These are phyloP conservation scores for Gardenia jasminoides DNA, from an alignment of 257 asterid species.

Conservation along the genomic window DNA sequence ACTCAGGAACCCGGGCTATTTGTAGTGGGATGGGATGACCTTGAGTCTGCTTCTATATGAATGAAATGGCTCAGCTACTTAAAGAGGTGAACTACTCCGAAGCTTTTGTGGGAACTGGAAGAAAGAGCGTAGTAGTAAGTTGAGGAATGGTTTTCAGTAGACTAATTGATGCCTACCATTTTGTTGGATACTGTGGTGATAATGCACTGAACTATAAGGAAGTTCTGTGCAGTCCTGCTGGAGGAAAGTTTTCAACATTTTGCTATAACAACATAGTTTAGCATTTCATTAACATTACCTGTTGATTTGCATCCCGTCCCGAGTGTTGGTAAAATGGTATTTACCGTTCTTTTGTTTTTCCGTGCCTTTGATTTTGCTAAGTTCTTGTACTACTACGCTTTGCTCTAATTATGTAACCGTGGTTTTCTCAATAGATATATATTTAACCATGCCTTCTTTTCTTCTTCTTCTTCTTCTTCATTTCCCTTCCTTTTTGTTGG, in stretches of 20 bases:
- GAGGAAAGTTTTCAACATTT: background rate
- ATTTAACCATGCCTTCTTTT: too few relatives aligned
- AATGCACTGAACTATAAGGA: background rate
- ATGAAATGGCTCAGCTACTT: background rate
- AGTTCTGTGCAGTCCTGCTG: background rate
- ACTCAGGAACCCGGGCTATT: background rate
- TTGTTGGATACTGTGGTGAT: background rate
- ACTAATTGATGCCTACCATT: background rate
- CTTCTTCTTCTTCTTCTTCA: too few relatives aligned
- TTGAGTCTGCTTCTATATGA: background rate
- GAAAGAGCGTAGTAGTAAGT: background rate
- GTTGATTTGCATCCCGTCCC: background rate
- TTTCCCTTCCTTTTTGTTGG: too few relatives aligned
- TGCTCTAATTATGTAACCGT: too few relatives aligned
- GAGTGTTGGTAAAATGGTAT: background rate
- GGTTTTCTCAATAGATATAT: too few relatives aligned
- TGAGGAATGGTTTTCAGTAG: background rate
- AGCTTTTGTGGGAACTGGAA: background rate
- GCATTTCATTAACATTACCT: background rate
- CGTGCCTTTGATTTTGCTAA: too few relatives aligned
- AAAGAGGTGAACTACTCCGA: background rate
- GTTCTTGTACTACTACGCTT: too few relatives aligned
- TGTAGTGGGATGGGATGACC: background rate
- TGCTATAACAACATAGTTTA: background rate
- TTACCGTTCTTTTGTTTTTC: too few relatives aligned